Conservation (phyloP, 768 basidiomycete genomes). For the Boletus sp. region DNA sequence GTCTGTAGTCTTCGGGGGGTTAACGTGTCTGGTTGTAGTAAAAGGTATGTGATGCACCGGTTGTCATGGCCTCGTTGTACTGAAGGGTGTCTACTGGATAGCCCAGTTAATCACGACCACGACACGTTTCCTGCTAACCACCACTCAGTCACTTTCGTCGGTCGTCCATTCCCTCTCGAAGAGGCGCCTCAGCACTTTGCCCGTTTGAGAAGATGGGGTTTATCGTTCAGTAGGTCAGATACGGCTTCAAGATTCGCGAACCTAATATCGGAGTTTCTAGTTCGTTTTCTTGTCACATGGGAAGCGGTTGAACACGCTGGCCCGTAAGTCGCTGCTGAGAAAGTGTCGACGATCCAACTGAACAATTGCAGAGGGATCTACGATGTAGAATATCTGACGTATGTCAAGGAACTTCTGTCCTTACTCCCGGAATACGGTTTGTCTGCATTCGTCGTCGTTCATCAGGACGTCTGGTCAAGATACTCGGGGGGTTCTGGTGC, state of each 20-base stretch:
- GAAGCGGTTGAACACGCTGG: conserved; percentile 94
- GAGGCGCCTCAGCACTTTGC: conserved; percentile 85
- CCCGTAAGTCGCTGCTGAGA: conserved; percentile 54
- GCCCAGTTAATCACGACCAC: conserved; percentile 67
- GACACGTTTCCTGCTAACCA: conserved; percentile 64
- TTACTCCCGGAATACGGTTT: conserved; percentile 71
- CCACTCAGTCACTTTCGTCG: conserved; percentile 75
- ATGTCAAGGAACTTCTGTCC: conserved; percentile 66
- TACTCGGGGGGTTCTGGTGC: conserved; percentile 95
- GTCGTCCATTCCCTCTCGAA: conserved; percentile 84
- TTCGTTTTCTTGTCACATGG: conserved; percentile 94
- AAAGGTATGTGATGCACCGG: conserved; percentile 51
- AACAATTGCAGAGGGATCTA: conserved; percentile 62
- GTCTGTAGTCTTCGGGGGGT: conserved; percentile 81
- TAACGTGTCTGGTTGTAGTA: conserved; percentile 79
- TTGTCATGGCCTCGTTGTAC: conserved; percentile 20
- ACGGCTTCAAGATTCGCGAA: neutral
- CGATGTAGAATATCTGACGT: conserved; percentile 78
- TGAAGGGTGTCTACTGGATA: conserved; percentile 24
- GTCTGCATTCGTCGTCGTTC: conserved; percentile 72
- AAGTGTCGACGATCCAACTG: neutral
- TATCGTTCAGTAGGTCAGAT: conserved; percentile 70
- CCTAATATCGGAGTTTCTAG: conserved; percentile 35
- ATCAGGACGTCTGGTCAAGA: conserved; percentile 96
- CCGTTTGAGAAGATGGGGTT: conserved; percentile 79